Evolutionary conservation across 2,329 filamentous ascomycete species (phyloP).

Genomic region (Talaromyces pinophilus): DNA sequence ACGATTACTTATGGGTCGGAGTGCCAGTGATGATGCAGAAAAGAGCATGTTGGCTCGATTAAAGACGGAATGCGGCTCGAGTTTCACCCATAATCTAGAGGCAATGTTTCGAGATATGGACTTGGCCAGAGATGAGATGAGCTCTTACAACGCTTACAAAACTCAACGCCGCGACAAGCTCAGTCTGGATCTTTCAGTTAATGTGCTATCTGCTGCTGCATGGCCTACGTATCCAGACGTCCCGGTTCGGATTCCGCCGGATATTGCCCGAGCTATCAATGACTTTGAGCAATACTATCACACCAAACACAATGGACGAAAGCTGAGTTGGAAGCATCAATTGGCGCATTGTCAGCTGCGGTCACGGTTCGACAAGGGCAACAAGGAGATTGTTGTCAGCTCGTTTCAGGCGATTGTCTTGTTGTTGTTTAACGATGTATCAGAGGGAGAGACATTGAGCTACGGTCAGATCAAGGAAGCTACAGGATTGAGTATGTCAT

Average conservation of each 20-base stretch:
- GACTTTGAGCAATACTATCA: constrained; percentile 86
- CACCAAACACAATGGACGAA: constrained; percentile 82
- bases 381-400: constrained; percentile 86
- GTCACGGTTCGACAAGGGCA: constrained; percentile 74
- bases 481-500: constrained; percentile 66
- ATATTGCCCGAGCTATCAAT: constrained; percentile 73
- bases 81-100: constrained; percentile 95
- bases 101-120: constrained; percentile 99
- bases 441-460: constrained; percentile 63
- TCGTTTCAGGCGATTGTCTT: constrained; percentile 91
- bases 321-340: constrained; percentile 87
- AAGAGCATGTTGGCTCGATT: constrained; percentile 91
- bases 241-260: constrained; percentile 70
- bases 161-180: constrained; percentile 60
- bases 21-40: constrained; percentile 92
- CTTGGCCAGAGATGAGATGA: constrained; percentile 87
- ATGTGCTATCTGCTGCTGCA: constrained; percentile 82
- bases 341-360: constrained; percentile 88
- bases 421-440: constrained; percentile 79
- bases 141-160: constrained; percentile 73
- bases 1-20: constrained; percentile 84
- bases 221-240: constrained; percentile 91
- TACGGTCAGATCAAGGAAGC: constrained; percentile 75
- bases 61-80: constrained; percentile 88
- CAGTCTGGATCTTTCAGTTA: constrained; percentile 75